Evolutionary conservation across 2,329 filamentous ascomycete genomes (phyloP), one percentile per base, ranked within the genome.

Genomic region (Dothideomycetes sp.): DNA sequence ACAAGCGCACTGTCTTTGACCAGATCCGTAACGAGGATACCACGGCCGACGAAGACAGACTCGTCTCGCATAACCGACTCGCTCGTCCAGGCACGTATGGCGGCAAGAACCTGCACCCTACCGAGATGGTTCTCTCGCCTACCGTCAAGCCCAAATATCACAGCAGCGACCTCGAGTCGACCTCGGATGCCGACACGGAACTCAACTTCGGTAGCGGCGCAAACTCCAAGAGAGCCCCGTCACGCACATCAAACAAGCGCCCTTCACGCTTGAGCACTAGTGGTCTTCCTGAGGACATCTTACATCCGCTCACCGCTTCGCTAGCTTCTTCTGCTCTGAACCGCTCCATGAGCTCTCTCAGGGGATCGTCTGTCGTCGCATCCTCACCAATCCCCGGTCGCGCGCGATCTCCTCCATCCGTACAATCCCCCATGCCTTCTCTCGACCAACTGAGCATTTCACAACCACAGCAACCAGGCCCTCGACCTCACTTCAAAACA

Each of bases 1-100:
- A 96, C 67, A 96, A 96, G 65, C 78, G 82, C 42, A 80, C 80
- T 1, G 78, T 96, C 7, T 98, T 98, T 57, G 83, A 89, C 49
- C 82, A 95, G 61, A 91, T 96, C 61, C 74, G 85, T 45, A 85
- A 84, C 50, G 85, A 93, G 43, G 89, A 96, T 53, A 80, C 78
- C 20, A 78, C 89, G 7, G 84, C 88, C n/a, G 88, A 94, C 43
- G 82, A 88, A 40, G 84, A 85, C 49, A 80, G 89, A n/a, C 64
- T 98, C 27, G 88, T 95, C 23, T 82, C 84, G 41, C 87, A 94
- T 64, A 96, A 96, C 58, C 77, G 85, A 23, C 54, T 76, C 4
- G 56, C 61, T 18, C 57, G 65, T 32, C 68, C 67, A 13, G 68
- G 68, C n/a, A 70, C 67, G 15, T 63, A 69, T 48, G 67, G 67